A percentile compares a stretch with the other conserved stretches of the same genome.
These are phyloP conservation scores for Sorghum bicolor DNA, from an alignment of 176 grass and related monocot species.

Conservation along the genomic window DNA sequence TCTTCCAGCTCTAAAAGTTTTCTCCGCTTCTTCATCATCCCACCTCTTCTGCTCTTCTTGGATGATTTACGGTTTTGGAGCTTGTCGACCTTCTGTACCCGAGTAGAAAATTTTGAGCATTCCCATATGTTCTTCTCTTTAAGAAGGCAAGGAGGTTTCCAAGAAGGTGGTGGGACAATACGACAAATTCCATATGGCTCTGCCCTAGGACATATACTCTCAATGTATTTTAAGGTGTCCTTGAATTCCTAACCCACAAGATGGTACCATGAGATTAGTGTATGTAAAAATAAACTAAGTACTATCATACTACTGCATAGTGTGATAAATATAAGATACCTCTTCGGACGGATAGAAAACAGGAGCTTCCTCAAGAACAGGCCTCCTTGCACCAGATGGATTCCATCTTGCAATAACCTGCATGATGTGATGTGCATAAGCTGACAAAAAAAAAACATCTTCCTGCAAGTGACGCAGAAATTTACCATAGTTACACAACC, in stretches of 20 bases:
- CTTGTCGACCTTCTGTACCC: slow-evolving; percentile 84
- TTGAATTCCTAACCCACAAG: slow-evolving; percentile 60
- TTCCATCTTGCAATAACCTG: slow-evolving; percentile 86
- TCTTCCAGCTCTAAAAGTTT: slow-evolving; percentile 51
- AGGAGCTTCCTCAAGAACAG: slow-evolving; percentile 79
- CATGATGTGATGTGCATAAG: slow-evolving; percentile 17
- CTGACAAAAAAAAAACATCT: not conserved
- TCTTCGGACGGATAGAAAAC: slow-evolving; percentile 91
- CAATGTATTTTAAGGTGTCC: slow-evolving; percentile 89
- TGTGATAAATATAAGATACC: slow-evolving; percentile 33
- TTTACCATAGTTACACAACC: slow-evolving; percentile 28
- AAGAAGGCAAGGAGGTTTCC: slow-evolving; percentile 83
- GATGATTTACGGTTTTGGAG: slow-evolving; percentile 82
- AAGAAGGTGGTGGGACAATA: slow-evolving; percentile 87
- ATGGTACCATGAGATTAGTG: slow-evolving; percentile 14
- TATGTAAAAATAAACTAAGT: not conserved
- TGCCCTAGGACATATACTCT: slow-evolving; percentile 58
- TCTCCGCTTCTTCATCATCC: slow-evolving; percentile 66
- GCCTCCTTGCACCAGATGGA: slow-evolving; percentile 54
- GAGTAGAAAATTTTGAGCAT: slow-evolving; percentile 71
- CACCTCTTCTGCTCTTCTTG: slow-evolving; percentile 53
- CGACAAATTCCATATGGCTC: slow-evolving; percentile 88
- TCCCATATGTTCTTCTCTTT: slow-evolving; percentile 71
- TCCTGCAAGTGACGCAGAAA: slow-evolving; percentile 3
- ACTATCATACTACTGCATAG: not conserved